A percentile compares a stretch with the other conserved stretches of the same genome.
Evolutionary conservation across 192 early-diverging fungal species (phyloP).

Genomic region (Pilobolus umbonatus): DNA sequence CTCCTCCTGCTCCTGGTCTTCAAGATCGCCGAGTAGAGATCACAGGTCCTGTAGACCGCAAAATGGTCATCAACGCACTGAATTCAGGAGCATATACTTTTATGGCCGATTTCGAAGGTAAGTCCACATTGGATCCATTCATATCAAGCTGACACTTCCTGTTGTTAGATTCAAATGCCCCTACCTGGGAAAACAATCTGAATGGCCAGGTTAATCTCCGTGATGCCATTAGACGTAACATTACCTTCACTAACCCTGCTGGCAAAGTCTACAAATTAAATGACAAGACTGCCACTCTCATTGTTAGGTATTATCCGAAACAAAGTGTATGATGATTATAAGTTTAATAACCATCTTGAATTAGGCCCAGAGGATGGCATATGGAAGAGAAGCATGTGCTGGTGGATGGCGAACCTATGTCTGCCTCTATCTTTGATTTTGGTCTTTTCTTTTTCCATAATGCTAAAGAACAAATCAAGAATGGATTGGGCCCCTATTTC

Average conservation of each 20-base stretch:
- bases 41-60: constrained; percentile 95
- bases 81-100: constrained; percentile 92
- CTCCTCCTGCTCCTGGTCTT: constrained; percentile 85
- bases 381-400: constrained; percentile 95
- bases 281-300: constrained; percentile 84
- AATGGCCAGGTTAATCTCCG: constrained; percentile 91
- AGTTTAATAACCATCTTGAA: no score
- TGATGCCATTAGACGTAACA: constrained; percentile 85
- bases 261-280: constrained; percentile 95
- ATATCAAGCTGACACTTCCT: not conserved
- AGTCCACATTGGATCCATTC: not conserved
- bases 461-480: constrained; percentile 72
- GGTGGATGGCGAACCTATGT: constrained; percentile 86
- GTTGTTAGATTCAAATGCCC: constrained; percentile 83
- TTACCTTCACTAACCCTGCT: constrained; percentile 81
- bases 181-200: constrained; percentile 93
- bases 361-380: constrained; percentile 97
- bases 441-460: constrained; percentile 99
- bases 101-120: constrained; percentile 96
- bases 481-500: constrained; percentile 95
- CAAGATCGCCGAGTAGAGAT: constrained; percentile 94
- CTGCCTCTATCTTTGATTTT: constrained; percentile 98
- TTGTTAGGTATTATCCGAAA: constrained; percentile 92
- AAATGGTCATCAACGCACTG: constrained; percentile 99
- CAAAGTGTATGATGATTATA: no score